Percentiles rank a stretch among this genome's conserved stretches.
These are phyloP conservation scores for Ganoderma leucocontextum DNA, from an alignment of 1,284 basidiomycete species.

Conservation along the genomic window DNA sequence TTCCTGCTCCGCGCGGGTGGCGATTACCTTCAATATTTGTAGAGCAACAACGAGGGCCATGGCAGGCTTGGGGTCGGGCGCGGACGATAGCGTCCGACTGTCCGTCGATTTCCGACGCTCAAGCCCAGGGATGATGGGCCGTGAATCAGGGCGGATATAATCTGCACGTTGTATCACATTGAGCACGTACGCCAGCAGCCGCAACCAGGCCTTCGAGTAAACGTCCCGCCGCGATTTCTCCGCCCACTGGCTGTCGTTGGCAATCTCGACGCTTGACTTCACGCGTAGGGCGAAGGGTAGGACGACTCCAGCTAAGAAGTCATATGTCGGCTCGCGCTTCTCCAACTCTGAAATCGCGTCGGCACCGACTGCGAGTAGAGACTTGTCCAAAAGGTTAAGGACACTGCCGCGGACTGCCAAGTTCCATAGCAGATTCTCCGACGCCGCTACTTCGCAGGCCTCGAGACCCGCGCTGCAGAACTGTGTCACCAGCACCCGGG, in stretches of 20 bases:
- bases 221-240: constrained; percentile 55
- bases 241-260: constrained; percentile 50
- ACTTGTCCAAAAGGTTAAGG: constrained; percentile 60
- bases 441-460: constrained; percentile 62
- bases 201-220: constrained; percentile 66
- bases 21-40: constrained; percentile 75
- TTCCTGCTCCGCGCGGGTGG: constrained; percentile 69
- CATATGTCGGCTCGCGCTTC: constrained; percentile 60
- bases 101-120: constrained; percentile 56
- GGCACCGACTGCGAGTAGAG: constrained; percentile 60
- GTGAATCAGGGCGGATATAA: constrained; percentile 27
- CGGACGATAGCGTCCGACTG: constrained; percentile 38
- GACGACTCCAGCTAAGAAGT: constrained; percentile 65
- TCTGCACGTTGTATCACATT: constrained; percentile 50
- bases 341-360: constrained; percentile 69
- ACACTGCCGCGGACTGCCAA: constrained; percentile 59
- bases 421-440: constrained; percentile 59
- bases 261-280: constrained; percentile 57
- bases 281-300: constrained; percentile 69
- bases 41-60: constrained; percentile 63
- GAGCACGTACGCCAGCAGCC: constrained; percentile 69
- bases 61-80: constrained; percentile 44
- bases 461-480: constrained; percentile 67
- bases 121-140: constrained; percentile 31
- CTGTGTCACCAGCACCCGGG: constrained; percentile 61